phyloP scores from a whole-genome alignment of 73 alveolate genomes.

The Stentor coeruleus region DNA sequence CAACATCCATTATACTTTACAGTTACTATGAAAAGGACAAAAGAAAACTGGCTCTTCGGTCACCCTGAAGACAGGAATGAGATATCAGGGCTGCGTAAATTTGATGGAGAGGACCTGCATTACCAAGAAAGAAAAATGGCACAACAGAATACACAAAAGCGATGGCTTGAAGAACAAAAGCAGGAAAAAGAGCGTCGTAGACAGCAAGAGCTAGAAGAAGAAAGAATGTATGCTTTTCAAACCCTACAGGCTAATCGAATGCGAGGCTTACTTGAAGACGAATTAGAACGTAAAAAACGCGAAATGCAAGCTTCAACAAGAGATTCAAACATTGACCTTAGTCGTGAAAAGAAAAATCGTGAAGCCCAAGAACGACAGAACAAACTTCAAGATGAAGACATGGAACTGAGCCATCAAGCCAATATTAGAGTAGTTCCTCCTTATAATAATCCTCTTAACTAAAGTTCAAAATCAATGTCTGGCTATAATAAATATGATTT shows the following conservation, averaged over 20 bases:
- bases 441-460: constrained; percentile 2
- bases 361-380: not conserved
- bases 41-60: constrained; percentile 23
- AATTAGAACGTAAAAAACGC: constrained; percentile 21
- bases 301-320: constrained; percentile 8
- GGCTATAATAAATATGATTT: not conserved
- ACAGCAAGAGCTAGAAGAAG: constrained; percentile 22
- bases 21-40: constrained; percentile 28
- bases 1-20: not conserved
- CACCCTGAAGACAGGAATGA: constrained; percentile 24
- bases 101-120: constrained; percentile 29
- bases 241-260: constrained; percentile 27
- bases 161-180: constrained; percentile 27
- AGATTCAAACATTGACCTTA: constrained; percentile 16
- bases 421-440: constrained; percentile 7
- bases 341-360: not conserved
- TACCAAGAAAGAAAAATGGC: constrained; percentile 27
- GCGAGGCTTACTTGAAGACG: constrained; percentile 28
- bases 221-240: constrained; percentile 31
- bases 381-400: constrained; percentile 20
- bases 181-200: constrained; percentile 3
- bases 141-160: constrained; percentile 20
- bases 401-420: constrained; percentile 8
- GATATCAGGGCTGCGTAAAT: constrained; percentile 1
- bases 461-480: too few relatives aligned